Conservation (phyloP, 2,329 filamentous ascomycete species). For the Tolypocladium inflatum region DNA sequence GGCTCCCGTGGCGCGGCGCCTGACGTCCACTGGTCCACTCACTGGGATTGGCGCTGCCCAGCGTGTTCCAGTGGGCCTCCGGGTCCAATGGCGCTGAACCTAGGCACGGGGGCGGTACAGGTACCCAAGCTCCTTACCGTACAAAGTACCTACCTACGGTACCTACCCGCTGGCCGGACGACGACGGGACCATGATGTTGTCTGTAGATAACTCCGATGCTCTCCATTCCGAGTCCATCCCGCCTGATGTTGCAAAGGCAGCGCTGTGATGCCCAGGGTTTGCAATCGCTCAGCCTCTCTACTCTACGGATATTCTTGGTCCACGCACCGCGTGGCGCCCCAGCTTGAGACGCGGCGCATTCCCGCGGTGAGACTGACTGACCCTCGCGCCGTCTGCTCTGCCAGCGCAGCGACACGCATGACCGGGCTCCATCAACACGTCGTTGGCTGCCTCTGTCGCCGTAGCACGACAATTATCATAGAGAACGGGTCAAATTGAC, state of each 20-base stretch:
- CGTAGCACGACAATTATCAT: neutral
- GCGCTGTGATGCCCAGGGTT: neutral
- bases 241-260: neutral
- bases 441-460: neutral
- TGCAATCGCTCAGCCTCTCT: neutral
- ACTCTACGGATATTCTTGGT: neutral
- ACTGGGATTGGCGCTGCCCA: neutral
- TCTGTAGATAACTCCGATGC: neutral
- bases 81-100: neutral
- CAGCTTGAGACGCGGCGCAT: neutral
- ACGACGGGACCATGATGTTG: neutral
- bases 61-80: neutral
- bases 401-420: neutral
- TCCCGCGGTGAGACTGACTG: conserved; percentile 1
- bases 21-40: neutral
- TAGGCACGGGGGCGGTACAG: no score
- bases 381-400: neutral
- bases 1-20: neutral
- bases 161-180: neutral
- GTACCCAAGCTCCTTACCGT: no score
- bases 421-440: no score
- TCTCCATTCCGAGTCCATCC: neutral
- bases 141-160: no score
- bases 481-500: neutral
- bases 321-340: neutral